Base-by-base conservation (phyloP, 805 yeast species). In the Barnettozyma vustinii region DNA sequence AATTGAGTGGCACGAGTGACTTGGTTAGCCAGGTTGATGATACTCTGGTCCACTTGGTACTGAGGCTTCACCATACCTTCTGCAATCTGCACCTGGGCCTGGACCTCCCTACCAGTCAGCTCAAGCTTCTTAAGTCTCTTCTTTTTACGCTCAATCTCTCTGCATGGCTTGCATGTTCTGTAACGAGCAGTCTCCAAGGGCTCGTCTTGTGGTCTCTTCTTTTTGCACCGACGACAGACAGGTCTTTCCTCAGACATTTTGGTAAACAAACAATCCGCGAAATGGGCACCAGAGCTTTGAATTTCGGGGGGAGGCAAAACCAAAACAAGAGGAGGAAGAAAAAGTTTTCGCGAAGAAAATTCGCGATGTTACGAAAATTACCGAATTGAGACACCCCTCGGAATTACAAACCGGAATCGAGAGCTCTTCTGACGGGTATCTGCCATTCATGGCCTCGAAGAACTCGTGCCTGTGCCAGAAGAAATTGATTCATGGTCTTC, bases 141-240 rank as follows among this genome's bases (percentile, higher is more conserved):
- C 53, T 47, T 49, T 46, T 39, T 41, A 27, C 47, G 44, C 42
- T 42, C 51, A 39, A 45, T 51, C 40, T 60, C 64, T 45, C 64
- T 56, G 41, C 64, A 60, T 36, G 64, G 64, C 46, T 60, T 56
- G 35, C 64, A 60, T 9, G 64, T 60, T 54, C 63, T 57, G 54
- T 60, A 60, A 18, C 62, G 59, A n/a, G 62, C 60, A 5, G 64
- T 60, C 42, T 60, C 64, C 45, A 57, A 47, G 1, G 64, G 61
- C 46, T 60, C 64, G 25, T 60, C 62, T n/a, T 50, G 52, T 0
- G 60, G 57, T 49, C 64, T 59, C 55, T 60, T 60, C 62, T 60
- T 60, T 55, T 60, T 60, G 40, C 64, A 60, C 20, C 64, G 62
- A 46, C 64, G 64, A 46, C 64, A 60, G 9, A 50, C 49, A 13